Conservation (phyloP, 2,329 filamentous ascomycete species). For the Claviceps sp. region DNA sequence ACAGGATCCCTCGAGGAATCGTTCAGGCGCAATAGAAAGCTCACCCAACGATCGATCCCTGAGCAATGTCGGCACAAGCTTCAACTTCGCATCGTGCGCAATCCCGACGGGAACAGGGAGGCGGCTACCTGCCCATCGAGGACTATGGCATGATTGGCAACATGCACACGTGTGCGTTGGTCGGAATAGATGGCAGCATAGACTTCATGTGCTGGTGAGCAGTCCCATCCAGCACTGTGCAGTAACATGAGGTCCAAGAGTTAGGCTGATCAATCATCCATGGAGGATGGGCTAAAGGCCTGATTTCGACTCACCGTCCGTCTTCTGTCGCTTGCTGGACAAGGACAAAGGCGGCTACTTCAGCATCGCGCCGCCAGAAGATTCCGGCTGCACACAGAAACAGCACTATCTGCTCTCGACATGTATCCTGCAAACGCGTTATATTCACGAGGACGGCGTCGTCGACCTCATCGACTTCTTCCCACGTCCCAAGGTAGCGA, state of each 20-base stretch:
- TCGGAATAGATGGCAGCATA: conserved; percentile 59
- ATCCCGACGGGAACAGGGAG: conserved; percentile 21
- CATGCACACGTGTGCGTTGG: conserved; percentile 65
- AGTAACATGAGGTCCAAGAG: background rate
- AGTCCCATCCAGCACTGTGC: background rate
- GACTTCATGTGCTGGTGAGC: conserved; percentile 66
- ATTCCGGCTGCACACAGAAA: conserved; percentile 51
- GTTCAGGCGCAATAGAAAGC: too few species aligned
- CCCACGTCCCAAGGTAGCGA: conserved; percentile 49
- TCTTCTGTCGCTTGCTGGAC: conserved; percentile 64
- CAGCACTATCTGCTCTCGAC: conserved; percentile 65
- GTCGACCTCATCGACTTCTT: conserved; percentile 66
- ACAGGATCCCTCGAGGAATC: too few species aligned
- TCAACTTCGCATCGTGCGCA: conserved; percentile 19
- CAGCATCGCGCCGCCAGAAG: conserved; percentile 43
- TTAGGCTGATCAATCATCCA: background rate
- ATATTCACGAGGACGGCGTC: conserved; percentile 62
- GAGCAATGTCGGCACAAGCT: conserved; percentile 20
- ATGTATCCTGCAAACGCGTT: conserved; percentile 66
- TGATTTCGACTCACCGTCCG: conserved; percentile 62
- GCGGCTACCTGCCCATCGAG: conserved; percentile 50
- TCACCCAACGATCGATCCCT: background rate
- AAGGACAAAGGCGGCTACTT: conserved; percentile 64
- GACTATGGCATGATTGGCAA: conserved; percentile 73
- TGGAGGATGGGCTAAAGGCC: conserved; percentile 37